Conservation (phyloP, 75 land plant genomes). For the Picea glauca region DNA sequence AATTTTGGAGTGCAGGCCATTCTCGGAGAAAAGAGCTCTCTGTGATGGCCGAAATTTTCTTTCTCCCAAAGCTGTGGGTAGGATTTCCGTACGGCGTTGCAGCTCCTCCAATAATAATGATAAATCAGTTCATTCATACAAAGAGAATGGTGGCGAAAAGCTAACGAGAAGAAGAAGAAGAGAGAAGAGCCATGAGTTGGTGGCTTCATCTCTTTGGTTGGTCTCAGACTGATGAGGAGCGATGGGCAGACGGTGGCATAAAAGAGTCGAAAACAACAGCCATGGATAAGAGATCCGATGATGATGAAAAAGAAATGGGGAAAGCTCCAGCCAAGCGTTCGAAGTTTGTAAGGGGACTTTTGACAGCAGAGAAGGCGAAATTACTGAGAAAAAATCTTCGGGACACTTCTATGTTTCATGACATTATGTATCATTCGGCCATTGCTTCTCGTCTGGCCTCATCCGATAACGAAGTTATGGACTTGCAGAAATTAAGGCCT, state of each 20-base stretch:
- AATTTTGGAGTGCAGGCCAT: not conserved
- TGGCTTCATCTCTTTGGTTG: not conserved
- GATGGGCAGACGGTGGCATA: not conserved
- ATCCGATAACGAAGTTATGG: not conserved
- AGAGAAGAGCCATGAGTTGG: not conserved
- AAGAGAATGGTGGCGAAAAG: not conserved
- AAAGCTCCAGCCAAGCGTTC: not conserved
- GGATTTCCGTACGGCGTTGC: not conserved
- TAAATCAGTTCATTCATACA: not conserved
- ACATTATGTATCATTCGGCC: conserved; percentile 84
- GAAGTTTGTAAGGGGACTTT: conserved; percentile 28
- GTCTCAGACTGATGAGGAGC: not conserved
- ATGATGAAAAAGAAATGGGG: not conserved
- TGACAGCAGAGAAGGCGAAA: conserved; percentile 83
- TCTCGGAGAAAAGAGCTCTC: not conserved
- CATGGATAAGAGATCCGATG: not conserved
- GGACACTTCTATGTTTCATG: conserved; percentile 48
- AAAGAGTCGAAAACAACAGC: not conserved
- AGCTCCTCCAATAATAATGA: not conserved
- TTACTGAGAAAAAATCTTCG: conserved; percentile 41
- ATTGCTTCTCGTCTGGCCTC: conserved; percentile 81
- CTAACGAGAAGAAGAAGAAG: not conserved
- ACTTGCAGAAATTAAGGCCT: too few relatives aligned
- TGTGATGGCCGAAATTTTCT: not conserved
- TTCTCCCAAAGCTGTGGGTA: not conserved